Conservation (phyloP, 768 basidiomycete genomes). For the Mycena galericulata region DNA sequence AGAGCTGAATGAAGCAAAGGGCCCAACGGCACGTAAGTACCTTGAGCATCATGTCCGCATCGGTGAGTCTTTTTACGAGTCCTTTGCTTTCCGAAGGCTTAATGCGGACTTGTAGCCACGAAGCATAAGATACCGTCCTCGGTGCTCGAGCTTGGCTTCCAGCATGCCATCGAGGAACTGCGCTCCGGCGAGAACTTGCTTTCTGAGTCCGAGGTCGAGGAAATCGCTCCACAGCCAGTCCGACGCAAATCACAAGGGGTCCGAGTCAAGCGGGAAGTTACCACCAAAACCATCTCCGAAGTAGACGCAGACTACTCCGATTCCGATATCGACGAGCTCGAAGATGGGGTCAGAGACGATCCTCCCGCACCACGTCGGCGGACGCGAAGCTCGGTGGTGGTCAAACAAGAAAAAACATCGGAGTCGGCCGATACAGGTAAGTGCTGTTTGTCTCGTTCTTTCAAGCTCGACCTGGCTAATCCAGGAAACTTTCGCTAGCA, state of each 20-base stretch:
- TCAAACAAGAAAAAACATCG: background rate
- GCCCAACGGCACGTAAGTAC: background rate
- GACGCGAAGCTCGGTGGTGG: background rate
- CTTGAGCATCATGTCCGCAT: background rate
- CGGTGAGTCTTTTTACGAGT: background rate
- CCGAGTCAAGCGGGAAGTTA: too few species aligned
- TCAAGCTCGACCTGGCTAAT: background rate
- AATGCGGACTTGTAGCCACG: background rate
- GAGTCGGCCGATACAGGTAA: background rate
- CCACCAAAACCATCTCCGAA: too few species aligned
- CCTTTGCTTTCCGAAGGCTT: background rate
- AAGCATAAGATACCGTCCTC: background rate
- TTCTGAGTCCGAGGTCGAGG: background rate
- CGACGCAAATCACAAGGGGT: background rate
- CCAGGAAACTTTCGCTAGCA: background rate
- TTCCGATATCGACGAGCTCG: background rate
- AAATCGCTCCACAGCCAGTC: too few species aligned
- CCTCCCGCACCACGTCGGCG: too few species aligned
- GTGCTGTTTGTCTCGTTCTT: background rate
- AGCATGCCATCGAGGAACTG: background rate
- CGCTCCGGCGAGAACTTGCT: background rate
- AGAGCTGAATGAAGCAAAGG: background rate
- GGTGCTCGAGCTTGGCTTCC: background rate
- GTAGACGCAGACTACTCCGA: background rate
- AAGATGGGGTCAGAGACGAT: background rate